A percentile compares a stretch with the other conserved stretches of the same genome.
These are phyloP conservation scores for Diplodia corticola DNA, from an alignment of 2,329 filamentous ascomycete species.

Conservation along the genomic window DNA sequence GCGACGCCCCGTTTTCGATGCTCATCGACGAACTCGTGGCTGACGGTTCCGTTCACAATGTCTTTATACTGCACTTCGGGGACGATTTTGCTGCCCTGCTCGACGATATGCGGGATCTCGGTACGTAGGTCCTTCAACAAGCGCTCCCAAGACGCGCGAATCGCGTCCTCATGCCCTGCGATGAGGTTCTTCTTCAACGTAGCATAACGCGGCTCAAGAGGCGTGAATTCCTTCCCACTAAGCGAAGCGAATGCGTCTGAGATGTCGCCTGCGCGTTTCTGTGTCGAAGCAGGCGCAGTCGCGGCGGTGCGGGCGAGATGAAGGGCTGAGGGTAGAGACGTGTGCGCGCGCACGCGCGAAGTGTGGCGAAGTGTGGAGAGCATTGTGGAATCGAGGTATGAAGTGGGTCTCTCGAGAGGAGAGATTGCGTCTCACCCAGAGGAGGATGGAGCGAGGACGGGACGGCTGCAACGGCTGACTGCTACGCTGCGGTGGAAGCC, in stretches of 20 bases:
- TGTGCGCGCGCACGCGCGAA: constrained; percentile 22
- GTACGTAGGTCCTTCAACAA: constrained; percentile 45
- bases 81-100: constrained; percentile 45
- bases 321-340: constrained; percentile 6
- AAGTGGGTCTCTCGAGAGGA: not conserved
- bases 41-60: constrained; percentile 45
- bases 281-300: constrained; percentile 29
- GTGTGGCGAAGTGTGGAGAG: constrained; percentile 33
- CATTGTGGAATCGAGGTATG: constrained; percentile 28
- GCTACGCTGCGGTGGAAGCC: constrained; percentile 2
- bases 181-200: constrained; percentile 48
- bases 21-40: constrained; percentile 57
- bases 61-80: constrained; percentile 52
- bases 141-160: constrained; percentile 50
- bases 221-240: constrained; percentile 48
- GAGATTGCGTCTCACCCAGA: not conserved
- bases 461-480: not conserved
- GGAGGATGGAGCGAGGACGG: not conserved
- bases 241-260: constrained; percentile 53
- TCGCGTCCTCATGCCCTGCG: constrained; percentile 48
- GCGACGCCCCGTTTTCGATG: constrained; percentile 59
- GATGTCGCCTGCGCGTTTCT: constrained; percentile 52
- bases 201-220: constrained; percentile 49
- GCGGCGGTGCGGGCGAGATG: constrained; percentile 26
- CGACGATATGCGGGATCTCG: constrained; percentile 48